Percentiles rank a stretch among this genome's conserved stretches.
Conservation (phyloP, 352 stramenopile species). For the Phytophthora tentaculata region DNA sequence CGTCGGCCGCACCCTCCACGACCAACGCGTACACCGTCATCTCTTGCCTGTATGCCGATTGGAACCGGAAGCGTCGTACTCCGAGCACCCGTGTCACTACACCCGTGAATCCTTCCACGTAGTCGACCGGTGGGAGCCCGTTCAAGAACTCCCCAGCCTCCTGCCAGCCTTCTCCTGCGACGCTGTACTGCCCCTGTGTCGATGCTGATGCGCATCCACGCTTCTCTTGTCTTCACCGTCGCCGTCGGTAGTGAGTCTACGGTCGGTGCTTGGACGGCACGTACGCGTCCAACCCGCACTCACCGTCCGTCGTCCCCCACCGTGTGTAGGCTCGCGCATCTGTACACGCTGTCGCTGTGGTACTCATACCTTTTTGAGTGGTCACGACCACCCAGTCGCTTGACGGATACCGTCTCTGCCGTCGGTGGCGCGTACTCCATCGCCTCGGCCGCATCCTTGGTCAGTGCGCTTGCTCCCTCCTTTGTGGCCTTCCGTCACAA, state of each 20-base stretch:
- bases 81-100: not conserved
- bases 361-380: not conserved
- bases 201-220: not conserved
- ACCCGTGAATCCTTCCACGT: slow-evolving; percentile 5
- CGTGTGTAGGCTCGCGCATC: not conserved
- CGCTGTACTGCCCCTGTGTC: not conserved
- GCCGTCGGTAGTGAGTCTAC: not conserved
- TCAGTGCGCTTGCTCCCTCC: not conserved
- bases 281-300: not conserved
- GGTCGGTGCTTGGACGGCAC: not conserved
- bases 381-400: not conserved
- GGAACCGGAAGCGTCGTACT: not conserved
- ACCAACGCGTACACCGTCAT: slow-evolving; percentile 4
- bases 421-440: not conserved
- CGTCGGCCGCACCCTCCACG: not conserved
- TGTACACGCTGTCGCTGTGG: not conserved
- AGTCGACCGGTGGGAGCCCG: not conserved
- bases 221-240: not conserved
- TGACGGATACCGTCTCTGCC: not conserved
- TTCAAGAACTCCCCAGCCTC: too few relatives aligned
- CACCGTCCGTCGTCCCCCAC: not conserved
- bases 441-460: not conserved
- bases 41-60: not conserved
- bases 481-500: not conserved
- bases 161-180: not conserved